Evolutionary conservation across 805 yeast species (phyloP).

Genomic region (Komagataella mondaviorum): DNA sequence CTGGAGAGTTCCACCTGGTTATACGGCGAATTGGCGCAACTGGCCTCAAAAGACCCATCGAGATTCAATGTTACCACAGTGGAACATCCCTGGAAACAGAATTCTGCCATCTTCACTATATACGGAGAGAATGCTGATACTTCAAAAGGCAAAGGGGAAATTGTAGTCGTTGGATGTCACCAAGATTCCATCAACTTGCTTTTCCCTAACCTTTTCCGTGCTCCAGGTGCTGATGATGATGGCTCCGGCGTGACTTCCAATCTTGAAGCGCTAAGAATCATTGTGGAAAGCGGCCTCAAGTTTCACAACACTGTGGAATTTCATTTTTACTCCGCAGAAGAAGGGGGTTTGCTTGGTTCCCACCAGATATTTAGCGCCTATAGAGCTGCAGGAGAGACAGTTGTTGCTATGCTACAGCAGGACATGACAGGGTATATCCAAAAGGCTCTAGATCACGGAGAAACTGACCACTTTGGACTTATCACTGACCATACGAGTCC

Average conservation of each 20-base stretch:
- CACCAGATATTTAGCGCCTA: slow-evolving; percentile 58
- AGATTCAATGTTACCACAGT: slow-evolving; percentile 30
- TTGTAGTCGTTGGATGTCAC: slow-evolving; percentile 78
- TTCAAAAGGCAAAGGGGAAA: slow-evolving; percentile 23
- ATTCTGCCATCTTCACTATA: slow-evolving; percentile 55
- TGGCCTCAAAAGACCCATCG: slow-evolving; percentile 12
- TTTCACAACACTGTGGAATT: slow-evolving; percentile 65
- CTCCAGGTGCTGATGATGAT: slow-evolving; percentile 96
- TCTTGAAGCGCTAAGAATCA: slow-evolving; percentile 59
- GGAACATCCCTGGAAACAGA: slow-evolving; percentile 70
- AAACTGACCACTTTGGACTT: slow-evolving; percentile 64
- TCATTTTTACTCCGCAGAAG: slow-evolving; percentile 94
- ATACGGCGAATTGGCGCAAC: slow-evolving; percentile 24
- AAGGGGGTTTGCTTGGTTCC: slow-evolving; percentile 83
- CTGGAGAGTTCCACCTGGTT: slow-evolving; percentile 63
- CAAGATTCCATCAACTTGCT: slow-evolving; percentile 72
- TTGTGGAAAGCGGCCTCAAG: slow-evolving; percentile 20
- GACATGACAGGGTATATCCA: slow-evolving; percentile 84
- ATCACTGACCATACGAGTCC: slow-evolving; percentile 56
- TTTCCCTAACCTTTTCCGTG: slow-evolving; percentile 51
- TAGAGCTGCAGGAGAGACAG: slow-evolving; percentile 27
- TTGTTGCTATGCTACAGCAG: slow-evolving; percentile 81
- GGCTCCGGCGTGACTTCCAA: slow-evolving; percentile 79
- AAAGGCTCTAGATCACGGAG: slow-evolving; percentile 32
- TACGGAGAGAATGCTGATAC: slow-evolving; percentile 27